Conservation (phyloP, 2,329 filamentous ascomycete genomes). For the Ophiognomonia clavigignenti-juglandacearum region DNA sequence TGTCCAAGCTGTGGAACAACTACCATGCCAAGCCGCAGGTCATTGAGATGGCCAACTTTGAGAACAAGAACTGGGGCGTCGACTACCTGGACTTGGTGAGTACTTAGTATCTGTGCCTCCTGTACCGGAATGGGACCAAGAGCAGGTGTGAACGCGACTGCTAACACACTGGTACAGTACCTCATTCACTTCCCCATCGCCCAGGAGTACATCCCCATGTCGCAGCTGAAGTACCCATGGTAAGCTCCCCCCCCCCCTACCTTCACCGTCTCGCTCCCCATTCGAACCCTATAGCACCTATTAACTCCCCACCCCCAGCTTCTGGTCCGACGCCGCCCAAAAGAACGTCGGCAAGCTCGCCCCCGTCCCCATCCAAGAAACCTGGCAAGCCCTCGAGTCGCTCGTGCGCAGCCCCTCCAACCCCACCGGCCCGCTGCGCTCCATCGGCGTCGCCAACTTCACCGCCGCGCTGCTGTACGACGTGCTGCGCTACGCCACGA, state of each 20-base stretch:
- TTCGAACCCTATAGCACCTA: neutral
- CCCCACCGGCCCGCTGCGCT: slow-evolving; percentile 43
- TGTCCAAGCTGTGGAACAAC: slow-evolving; percentile 65
- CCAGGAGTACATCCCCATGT: slow-evolving; percentile 37
- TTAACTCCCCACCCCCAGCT: slow-evolving; percentile 22
- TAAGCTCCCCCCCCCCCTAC: neutral
- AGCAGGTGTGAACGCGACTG: neutral
- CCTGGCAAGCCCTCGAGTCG: slow-evolving; percentile 54
- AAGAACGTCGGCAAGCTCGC: slow-evolving; percentile 35
- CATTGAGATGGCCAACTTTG: slow-evolving; percentile 53
- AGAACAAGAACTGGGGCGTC: slow-evolving; percentile 56
- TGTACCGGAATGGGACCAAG: neutral
- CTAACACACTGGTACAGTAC: slow-evolving; percentile 29
- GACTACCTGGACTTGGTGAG: slow-evolving; percentile 59
- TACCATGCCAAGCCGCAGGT: slow-evolving; percentile 58
- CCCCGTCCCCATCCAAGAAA: slow-evolving; percentile 49
- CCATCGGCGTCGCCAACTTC: slow-evolving; percentile 59
- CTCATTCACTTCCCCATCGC: slow-evolving; percentile 59
- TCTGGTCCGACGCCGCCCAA: slow-evolving; percentile 37
- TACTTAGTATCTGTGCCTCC: neutral
- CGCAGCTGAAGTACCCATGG: slow-evolving; percentile 30
- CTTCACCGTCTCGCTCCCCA: slow-evolving; percentile 23
- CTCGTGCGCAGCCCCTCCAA: slow-evolving; percentile 39
- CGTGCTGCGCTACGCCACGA: slow-evolving; percentile 52
- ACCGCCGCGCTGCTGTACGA: slow-evolving; percentile 54